A percentile compares a stretch with the other conserved stretches of the same genome.
phyloP scores from a whole-genome alignment of 2,329 filamentous ascomycete species.

The Colletotrichum neosansevieriae region DNA sequence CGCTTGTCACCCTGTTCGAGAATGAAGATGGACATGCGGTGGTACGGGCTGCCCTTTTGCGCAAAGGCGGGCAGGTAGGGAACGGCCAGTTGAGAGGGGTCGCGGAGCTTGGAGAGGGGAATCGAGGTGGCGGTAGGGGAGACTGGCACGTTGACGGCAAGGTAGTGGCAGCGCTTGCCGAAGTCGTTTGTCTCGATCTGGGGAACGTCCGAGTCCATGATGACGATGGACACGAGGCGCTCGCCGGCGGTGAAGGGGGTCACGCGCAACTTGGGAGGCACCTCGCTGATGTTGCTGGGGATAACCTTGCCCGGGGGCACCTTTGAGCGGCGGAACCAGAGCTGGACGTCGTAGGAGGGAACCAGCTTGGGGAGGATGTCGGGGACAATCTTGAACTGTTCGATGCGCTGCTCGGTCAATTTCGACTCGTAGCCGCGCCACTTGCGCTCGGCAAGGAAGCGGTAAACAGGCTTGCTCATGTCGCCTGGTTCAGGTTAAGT shows the following conservation, averaged over 20 bases:
- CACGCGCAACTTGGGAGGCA: constrained; percentile 79
- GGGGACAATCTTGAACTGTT: constrained; percentile 87
- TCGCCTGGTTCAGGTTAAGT: constrained; percentile 70
- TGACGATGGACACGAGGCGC: constrained; percentile 84
- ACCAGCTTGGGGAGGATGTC: constrained; percentile 87
- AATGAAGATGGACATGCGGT: constrained; percentile 86
- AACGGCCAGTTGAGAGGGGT: constrained; percentile 74
- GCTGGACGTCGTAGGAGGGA: constrained; percentile 81
- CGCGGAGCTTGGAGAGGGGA: constrained; percentile 72
- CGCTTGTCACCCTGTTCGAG: constrained; percentile 78
- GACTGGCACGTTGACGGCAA: constrained; percentile 76
- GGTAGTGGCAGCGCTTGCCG: constrained; percentile 85
- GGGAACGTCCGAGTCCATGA: constrained; percentile 93
- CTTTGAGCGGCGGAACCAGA: constrained; percentile 80
- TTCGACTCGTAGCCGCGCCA: constrained; percentile 88
- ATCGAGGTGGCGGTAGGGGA: constrained; percentile 68
- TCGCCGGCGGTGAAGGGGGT: constrained; percentile 87
- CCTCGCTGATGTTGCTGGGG: constrained; percentile 78
- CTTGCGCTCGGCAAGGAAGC: constrained; percentile 85
- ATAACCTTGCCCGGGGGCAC: constrained; percentile 84
- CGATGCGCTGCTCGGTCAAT: constrained; percentile 85
- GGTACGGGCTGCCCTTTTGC: constrained; percentile 91
- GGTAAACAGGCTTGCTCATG: constrained; percentile 97
- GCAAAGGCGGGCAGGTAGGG: constrained; percentile 90
- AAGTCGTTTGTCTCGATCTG: constrained; percentile 81